Percentiles rank a stretch among this genome's conserved stretches.
Evolutionary conservation across 2,329 filamentous ascomycete genomes (phyloP).

Genomic region (Alternaria triticimaculans): DNA sequence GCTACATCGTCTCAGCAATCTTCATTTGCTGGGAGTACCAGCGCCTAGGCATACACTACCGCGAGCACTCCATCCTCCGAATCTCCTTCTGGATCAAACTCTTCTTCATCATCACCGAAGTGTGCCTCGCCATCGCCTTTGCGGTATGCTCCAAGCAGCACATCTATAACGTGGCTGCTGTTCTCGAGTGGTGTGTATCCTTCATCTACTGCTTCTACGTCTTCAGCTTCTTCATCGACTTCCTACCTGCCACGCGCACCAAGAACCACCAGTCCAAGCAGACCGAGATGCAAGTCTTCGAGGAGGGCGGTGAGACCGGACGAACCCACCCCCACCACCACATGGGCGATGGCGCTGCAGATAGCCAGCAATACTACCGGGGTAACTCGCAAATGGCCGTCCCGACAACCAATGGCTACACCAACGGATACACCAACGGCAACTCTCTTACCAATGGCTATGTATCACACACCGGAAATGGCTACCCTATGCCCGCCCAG

Average conservation of each 20-base stretch:
- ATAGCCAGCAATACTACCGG: constrained; percentile 37
- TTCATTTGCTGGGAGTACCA: constrained; percentile 93
- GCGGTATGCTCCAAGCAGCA: constrained; percentile 60
- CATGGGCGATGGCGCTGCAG: constrained; percentile 33
- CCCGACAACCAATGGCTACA: constrained; percentile 15
- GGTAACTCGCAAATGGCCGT: constrained; percentile 21
- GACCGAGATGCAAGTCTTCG: constrained; percentile 45
- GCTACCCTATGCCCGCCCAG: constrained; percentile 26
- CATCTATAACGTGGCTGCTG: constrained; percentile 70
- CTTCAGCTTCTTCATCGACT: constrained; percentile 84
- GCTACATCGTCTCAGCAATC: constrained; percentile 84
- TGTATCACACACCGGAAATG: constrained; percentile 18
- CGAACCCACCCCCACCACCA: neutral
- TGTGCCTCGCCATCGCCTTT: constrained; percentile 77
- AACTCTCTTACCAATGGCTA: constrained; percentile 3
- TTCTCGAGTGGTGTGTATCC: constrained; percentile 81
- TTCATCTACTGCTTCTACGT: constrained; percentile 90
- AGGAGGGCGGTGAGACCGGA: constrained; percentile 19
- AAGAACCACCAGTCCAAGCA: constrained; percentile 52
- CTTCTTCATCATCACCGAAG: constrained; percentile 79
- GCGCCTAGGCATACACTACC: constrained; percentile 80
- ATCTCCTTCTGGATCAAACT: constrained; percentile 89
- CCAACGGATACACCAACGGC: constrained; percentile 11
- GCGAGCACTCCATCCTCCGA: constrained; percentile 74
- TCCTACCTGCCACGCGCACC: constrained; percentile 76